phyloP scores from a whole-genome alignment of 2,329 filamentous ascomycete genomes.

The Paecilomyces niveus region DNA sequence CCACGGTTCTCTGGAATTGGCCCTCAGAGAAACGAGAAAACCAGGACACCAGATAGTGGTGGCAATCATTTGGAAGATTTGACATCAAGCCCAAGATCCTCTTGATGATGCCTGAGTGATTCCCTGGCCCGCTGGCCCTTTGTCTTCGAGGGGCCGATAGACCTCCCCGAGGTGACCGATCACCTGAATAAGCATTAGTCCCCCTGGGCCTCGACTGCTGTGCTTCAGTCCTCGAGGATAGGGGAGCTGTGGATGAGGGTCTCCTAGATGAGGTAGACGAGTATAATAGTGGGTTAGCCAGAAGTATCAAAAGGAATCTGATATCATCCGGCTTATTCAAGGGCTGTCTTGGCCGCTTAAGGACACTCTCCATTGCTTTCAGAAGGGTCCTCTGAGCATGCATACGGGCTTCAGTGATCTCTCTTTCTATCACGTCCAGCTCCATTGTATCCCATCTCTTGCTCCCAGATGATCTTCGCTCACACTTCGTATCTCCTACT shows the following conservation, averaged over 20 bases:
- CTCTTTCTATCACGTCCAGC: conserved; percentile 42
- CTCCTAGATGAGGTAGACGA: conserved; percentile 25
- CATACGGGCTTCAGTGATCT: conserved; percentile 55
- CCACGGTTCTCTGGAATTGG: conserved; percentile 66
- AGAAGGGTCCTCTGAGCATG: conserved; percentile 64
- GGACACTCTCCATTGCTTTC: conserved; percentile 68
- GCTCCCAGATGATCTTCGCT: conserved; percentile 13
- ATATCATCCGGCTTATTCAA: conserved; percentile 62
- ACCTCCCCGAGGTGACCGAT: conserved; percentile 8
- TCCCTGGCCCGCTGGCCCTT: conserved; percentile 44
- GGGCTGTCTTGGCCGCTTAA: conserved; percentile 70
- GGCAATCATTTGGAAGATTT: conserved; percentile 67
- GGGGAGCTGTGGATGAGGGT: conserved; percentile 8
- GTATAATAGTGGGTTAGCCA: conserved; percentile 71
- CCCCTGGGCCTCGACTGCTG: conserved; percentile 9
- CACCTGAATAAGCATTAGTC: conserved; percentile 8
- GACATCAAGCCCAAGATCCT: conserved; percentile 73
- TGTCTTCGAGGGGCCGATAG: conserved; percentile 13
- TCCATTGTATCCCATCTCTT: conserved; percentile 37
- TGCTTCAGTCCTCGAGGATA: conserved; percentile 19
- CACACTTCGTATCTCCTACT: conserved; percentile 21
- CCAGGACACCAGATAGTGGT: conserved; percentile 71
- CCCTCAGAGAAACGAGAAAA: conserved; percentile 62
- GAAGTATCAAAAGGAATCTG: conserved; percentile 69
- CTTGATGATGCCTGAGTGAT: conserved; percentile 79